phyloP scores from a whole-genome alignment of 1,139 yeast species.

The Magnusiomyces starmeri region DNA sequence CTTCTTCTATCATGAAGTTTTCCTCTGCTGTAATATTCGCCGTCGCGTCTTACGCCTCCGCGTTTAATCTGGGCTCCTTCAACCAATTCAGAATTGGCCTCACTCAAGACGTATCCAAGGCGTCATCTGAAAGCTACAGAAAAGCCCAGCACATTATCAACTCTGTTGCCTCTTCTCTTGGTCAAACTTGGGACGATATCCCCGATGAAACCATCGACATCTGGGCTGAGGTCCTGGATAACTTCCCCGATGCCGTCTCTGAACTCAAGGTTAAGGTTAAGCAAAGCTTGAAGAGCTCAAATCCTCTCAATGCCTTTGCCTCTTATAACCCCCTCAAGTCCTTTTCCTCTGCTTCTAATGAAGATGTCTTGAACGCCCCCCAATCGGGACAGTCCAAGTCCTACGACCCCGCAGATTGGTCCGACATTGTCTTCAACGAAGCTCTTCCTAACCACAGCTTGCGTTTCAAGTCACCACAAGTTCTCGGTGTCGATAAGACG shows the following conservation, averaged over 20 bases:
- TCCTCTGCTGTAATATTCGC: neutral
- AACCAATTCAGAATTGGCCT: slow-evolving; percentile 4
- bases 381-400: slow-evolving; percentile 1
- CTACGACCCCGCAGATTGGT: slow-evolving; percentile 12
- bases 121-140: slow-evolving; percentile 3
- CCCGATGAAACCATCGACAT: slow-evolving; percentile 25
- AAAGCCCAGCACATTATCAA: slow-evolving; percentile 13
- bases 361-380: neutral
- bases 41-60: slow-evolving; percentile 4
- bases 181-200: slow-evolving; percentile 25
- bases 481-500: slow-evolving; percentile 60
- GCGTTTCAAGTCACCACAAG: slow-evolving; percentile 47
- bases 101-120: neutral
- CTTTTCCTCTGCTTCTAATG: neutral
- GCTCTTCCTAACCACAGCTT: slow-evolving; percentile 16
- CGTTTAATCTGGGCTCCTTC: slow-evolving; percentile 4
- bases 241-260: slow-evolving; percentile 15
- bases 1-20: slow-evolving; percentile 1
- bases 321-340: neutral
- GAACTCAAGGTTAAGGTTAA: slow-evolving; percentile 15
- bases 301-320: neutral
- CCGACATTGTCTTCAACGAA: slow-evolving; percentile 11
- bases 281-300: slow-evolving; percentile 6
- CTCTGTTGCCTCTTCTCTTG: slow-evolving; percentile 23
- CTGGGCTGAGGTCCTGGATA: slow-evolving; percentile 26